Evolutionary conservation across 371 early-diverging fungal species (phyloP).

Genomic region (Mucor mucedo): DNA sequence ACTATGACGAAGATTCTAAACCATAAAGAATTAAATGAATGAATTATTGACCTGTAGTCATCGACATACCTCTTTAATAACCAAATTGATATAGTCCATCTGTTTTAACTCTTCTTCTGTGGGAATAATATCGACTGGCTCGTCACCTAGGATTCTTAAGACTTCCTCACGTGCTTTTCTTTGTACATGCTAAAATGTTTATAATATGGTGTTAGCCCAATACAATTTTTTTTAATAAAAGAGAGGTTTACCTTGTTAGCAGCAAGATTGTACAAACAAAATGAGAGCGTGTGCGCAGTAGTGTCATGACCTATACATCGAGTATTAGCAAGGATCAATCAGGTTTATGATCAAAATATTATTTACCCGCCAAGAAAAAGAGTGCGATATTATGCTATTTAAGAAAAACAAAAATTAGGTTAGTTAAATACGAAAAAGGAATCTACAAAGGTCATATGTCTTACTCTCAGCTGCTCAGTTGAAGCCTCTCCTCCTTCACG

Average conservation of each 20-base stretch:
- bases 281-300: constrained; percentile 36
- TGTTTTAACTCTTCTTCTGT: constrained; percentile 49
- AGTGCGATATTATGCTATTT: constrained; percentile 20
- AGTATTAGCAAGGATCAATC: background rate
- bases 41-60: background rate
- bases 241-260: constrained; percentile 17
- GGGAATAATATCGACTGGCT: constrained; percentile 42
- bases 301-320: constrained; percentile 8
- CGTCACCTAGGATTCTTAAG: constrained; percentile 48
- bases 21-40: background rate
- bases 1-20: constrained; percentile 21
- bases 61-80: constrained; percentile 38
- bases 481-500: constrained; percentile 24
- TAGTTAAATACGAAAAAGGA: background rate
- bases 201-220: background rate
- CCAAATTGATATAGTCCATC: constrained; percentile 48
- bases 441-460: background rate
- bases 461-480: constrained; percentile 30
- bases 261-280: constrained; percentile 31
- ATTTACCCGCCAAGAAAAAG: constrained; percentile 26
- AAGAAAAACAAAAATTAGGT: background rate
- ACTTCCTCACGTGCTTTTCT: constrained; percentile 50
- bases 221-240: too few relatives aligned
- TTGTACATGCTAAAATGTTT: constrained; percentile 36
- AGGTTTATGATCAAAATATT: background rate